Evolutionary conservation across 2,329 filamentous ascomycete species (phyloP).

Genomic region (Proliferodiscus dingleyae): DNA sequence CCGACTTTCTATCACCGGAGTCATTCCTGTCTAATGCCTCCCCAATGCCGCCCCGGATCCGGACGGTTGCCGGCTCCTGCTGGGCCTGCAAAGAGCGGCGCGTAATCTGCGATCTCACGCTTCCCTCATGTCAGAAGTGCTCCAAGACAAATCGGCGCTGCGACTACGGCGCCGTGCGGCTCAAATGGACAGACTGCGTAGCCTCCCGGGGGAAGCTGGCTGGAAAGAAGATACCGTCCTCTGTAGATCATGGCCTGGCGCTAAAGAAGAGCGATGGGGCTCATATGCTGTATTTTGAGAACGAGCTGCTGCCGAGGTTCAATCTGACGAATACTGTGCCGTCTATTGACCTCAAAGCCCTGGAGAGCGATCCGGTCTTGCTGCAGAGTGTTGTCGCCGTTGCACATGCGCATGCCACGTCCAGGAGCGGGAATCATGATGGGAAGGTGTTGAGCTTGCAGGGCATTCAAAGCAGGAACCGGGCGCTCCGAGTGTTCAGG

Average conservation of each 20-base stretch:
- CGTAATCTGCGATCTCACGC: conserved; percentile 39
- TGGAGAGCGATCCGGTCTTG: conserved; percentile 24
- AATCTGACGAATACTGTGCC: conserved; percentile 26
- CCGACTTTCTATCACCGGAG: too few species aligned
- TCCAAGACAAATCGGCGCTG: conserved; percentile 27
- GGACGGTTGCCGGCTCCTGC: conserved; percentile 38
- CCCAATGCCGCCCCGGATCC: conserved; percentile 24
- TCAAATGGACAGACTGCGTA: conserved; percentile 39
- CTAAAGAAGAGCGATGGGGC: conserved; percentile 26
- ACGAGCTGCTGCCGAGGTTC: conserved; percentile 27
- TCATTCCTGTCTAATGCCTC: too few species aligned
- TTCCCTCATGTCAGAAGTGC: conserved; percentile 37
- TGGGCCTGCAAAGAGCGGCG: conserved; percentile 42
- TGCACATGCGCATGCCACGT: conserved; percentile 25
- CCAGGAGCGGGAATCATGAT: conserved; percentile 16
- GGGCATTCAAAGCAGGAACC: conserved; percentile 26
- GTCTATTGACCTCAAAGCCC: conserved; percentile 20
- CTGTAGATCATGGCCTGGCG: conserved; percentile 26
- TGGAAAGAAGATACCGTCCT: conserved; percentile 27
- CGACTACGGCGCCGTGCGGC: conserved; percentile 36
- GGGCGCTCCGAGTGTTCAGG: conserved; percentile 30
- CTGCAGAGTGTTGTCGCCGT: conserved; percentile 24
- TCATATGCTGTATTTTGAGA: conserved; percentile 28
- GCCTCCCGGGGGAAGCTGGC: conserved; percentile 32
- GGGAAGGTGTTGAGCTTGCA: conserved; percentile 19